These are phyloP conservation scores for Gentiana macrophylla DNA, from an alignment of 257 asterid genomes.

Conservation along the genomic window DNA sequence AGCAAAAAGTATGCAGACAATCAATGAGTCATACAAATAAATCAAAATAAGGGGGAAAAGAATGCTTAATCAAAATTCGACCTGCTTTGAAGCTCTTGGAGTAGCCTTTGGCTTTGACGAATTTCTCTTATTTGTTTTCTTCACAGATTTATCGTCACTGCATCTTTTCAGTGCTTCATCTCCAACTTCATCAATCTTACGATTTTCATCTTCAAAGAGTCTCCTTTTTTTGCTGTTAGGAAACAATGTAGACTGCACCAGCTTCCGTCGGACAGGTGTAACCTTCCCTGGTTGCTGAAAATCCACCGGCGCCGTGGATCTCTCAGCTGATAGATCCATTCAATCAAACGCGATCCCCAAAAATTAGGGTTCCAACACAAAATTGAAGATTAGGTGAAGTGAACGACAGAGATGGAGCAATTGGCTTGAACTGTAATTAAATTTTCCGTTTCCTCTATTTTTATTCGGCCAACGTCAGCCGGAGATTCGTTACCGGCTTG, in stretches of 20 bases:
- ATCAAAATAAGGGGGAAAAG: neutral
- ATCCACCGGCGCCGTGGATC: neutral
- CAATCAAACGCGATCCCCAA: neutral
- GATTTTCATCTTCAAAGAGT: slow-evolving; percentile 16
- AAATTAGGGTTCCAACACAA: slow-evolving; percentile 8
- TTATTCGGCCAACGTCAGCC: too few relatives aligned
- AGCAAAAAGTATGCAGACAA: too few relatives aligned
- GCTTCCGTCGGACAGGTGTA: slow-evolving; percentile 37
- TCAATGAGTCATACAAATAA: too few relatives aligned
- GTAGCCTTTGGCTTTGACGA: slow-evolving; percentile 21
- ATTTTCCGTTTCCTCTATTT: too few relatives aligned
- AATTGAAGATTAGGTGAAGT: neutral
- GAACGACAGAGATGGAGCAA: too few relatives aligned
- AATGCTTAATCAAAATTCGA: slow-evolving; percentile 1
- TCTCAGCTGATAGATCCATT: slow-evolving; percentile 12
- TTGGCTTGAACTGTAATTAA: too few relatives aligned
- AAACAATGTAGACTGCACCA: slow-evolving; percentile 68
- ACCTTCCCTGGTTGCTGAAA: slow-evolving; percentile 26
- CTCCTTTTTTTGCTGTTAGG: slow-evolving; percentile 29
- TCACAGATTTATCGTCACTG: slow-evolving; percentile 24
- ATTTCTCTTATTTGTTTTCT: slow-evolving; percentile 27
- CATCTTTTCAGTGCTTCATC: slow-evolving; percentile 35
- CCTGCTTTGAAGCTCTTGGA: slow-evolving; percentile 42
- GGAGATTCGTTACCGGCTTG: too few relatives aligned
- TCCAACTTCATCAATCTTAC: slow-evolving; percentile 9